Conservation (phyloP, 345 rosid genomes). For the Camelina sativa region DNA sequence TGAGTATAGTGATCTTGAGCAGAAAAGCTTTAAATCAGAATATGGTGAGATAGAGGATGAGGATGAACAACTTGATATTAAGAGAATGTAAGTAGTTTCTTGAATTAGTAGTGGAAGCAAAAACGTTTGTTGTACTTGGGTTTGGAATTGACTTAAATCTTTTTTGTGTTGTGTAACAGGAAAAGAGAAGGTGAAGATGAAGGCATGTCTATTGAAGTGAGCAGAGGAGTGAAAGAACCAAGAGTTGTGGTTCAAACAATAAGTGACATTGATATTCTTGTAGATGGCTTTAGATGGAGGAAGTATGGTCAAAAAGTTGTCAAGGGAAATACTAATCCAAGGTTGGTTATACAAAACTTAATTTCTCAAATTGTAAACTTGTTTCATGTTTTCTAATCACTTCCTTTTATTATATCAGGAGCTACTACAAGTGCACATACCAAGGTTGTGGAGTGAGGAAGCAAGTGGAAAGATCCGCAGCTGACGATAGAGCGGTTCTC, state of each 20-base stretch:
- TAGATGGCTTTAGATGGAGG: conserved; percentile 98
- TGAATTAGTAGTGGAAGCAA: not conserved
- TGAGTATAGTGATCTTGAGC: conserved; percentile 75
- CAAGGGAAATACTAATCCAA: conserved; percentile 97
- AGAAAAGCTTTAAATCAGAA: conserved; percentile 62
- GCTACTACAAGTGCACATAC: conserved; percentile 92
- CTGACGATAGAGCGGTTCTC: conserved; percentile 87
- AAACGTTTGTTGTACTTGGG: not conserved
- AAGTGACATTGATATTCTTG: conserved; percentile 92
- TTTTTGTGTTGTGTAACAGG: conserved; percentile 50
- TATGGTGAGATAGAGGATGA: conserved; percentile 67
- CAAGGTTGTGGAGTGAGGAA: conserved; percentile 88
- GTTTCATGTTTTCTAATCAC: conserved; percentile 2
- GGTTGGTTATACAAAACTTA: conserved; percentile 47
- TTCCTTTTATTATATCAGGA: conserved; percentile 51
- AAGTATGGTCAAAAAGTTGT: conserved; percentile 98
- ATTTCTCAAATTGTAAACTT: conserved; percentile 10
- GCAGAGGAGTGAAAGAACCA: conserved; percentile 90
- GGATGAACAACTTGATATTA: conserved; percentile 77
- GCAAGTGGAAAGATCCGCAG: conserved; percentile 95
- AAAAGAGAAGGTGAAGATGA: conserved; percentile 76
- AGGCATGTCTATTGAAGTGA: conserved; percentile 77
- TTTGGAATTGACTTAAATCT: conserved; percentile 8
- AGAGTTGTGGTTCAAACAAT: conserved; percentile 96
- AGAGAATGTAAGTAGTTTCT: conserved; percentile 75